Base-by-base conservation (phyloP, 2,329 filamentous ascomycete genomes). In the Grosmannia clavigera region DNA sequence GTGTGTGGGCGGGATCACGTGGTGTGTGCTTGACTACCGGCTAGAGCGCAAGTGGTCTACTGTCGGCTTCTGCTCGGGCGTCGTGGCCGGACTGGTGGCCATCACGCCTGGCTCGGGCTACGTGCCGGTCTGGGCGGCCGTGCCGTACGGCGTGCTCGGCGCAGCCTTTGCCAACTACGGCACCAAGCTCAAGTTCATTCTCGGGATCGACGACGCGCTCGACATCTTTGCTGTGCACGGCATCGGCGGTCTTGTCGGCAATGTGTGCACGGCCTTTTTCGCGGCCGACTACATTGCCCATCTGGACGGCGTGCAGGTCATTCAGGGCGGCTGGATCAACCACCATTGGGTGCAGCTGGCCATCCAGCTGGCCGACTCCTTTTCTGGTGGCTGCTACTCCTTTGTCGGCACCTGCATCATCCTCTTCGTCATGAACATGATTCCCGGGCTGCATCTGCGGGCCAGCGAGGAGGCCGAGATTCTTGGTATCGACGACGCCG, bases 31-130 rank as follows among this genome's bases (percentile, higher is more conserved):
- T 61, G 91, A 96, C 71, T 95, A 95, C 74, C 82, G 90, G 61
- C 80, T 96, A 56, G 90, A 95, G 75, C 82, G 84, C 68, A 95
- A 95, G 76, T 96, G 89, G 87, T 95, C 90, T 0, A 92, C 90
- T 2, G 90, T 96, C 31, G 91, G 91, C 2, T 95, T 95, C 79
- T 96, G 91, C 75, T 94, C 88, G 0, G 91, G 91, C 64, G 87
- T 95, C 29, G 87, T 96, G 67, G 87, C 90, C 40, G 91, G 91
- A 25, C 79, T 96, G 25, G 90, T 96, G 6, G 86, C 86, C 61
- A 95, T 96, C 65, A 96, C 91, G 10, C 91, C 91, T 7, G 91
- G 87, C 38, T 94, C 90, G 60, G 91, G 81, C 60, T 95, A 82
- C 69, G 90, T 95, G 16, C 89, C 90, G 11, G 81, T 87, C 1